These are phyloP conservation scores for Ordospora pajunii DNA, from an alignment of 371 early-diverging fungal species.

Conservation along the genomic window DNA sequence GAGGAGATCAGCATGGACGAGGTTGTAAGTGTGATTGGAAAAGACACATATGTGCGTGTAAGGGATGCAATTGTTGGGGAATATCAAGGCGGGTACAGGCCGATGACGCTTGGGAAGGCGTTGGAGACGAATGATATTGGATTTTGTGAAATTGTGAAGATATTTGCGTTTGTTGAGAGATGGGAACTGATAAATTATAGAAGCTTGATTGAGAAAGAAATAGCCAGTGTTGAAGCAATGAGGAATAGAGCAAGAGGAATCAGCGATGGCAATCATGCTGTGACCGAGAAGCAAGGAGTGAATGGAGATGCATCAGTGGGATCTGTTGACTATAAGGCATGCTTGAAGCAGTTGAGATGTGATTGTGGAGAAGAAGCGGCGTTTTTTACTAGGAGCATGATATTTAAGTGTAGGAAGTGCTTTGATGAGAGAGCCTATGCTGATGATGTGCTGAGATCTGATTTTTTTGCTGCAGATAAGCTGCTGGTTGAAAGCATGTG, in stretches of 20 bases:
- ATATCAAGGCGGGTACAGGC: neutral
- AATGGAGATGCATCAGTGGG: neutral
- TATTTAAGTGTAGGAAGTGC: constrained; percentile 50
- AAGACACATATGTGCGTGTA: neutral
- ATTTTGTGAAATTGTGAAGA: constrained; percentile 85
- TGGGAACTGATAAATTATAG: constrained; percentile 92
- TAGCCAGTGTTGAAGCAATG: neutral
- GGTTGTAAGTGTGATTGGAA: neutral
- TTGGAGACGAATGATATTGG: constrained; percentile 83
- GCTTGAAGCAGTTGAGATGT: constrained; percentile 6
- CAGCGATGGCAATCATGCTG: constrained; percentile 5
- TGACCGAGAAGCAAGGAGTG: neutral
- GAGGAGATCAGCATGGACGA: constrained; percentile 7
- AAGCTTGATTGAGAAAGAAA: constrained; percentile 23
- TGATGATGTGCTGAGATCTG: neutral
- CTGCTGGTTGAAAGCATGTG: constrained; percentile 64
- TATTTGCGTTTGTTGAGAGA: constrained; percentile 91
- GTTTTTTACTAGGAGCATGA: constrained; percentile 7
- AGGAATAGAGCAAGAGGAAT: neutral
- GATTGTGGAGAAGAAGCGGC: neutral
- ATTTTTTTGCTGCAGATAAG: constrained; percentile 40
- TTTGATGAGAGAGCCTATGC: constrained; percentile 46
- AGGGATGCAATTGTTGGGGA: neutral
- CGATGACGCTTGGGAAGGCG: constrained; percentile 77
- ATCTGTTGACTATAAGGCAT: neutral